Evolutionary conservation across 1,284 basidiomycete species (phyloP), one percentile per base, ranked within the genome.

Genomic region (Porodaedalea pini): DNA sequence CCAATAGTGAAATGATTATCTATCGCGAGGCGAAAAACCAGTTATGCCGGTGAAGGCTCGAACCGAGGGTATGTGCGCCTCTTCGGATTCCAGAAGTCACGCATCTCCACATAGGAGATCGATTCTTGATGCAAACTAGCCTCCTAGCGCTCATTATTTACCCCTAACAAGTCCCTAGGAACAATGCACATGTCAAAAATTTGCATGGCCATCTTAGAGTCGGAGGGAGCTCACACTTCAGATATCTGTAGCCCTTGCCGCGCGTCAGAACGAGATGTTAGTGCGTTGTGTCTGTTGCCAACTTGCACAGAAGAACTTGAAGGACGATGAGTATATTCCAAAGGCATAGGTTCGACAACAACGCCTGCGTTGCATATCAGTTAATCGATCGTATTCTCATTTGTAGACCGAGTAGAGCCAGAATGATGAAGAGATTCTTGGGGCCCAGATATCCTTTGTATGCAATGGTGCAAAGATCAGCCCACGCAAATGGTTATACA

Each of bases 71-170:
- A 50, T n/a, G 17, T 5, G 13, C 48, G 48, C 31, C 29, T 27
- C 17, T 15, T 50, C 4, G 48, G 48, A 19, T 50, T 50, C 21
- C 25, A 15, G 37, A 34, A 37, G 25, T 40, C 41, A n/a, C 41
- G 25, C 51, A 53, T 53, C 37, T 53, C 51, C 51, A 41, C 21
- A 21, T 53, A 41, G 11, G 51, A 29, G 23, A 54, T 54, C 17
- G 51, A 54, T 7, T 54, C 51, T 34, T 44, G 51, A 11, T 31
- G 51, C 13, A 54, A 23, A 19, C 25, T 23, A n/a, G 43, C 17
- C 21, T 54, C 36, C 51, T 39, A 54, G 23, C 21, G 43, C 11
- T 27, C 51, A 19, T 39, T 25, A 6, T 23, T 13, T 11, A 44
- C 29, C 3, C 21, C 6, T 10, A 52, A 36, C n/a, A 7, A 36